A percentile compares a stretch with the other conserved stretches of the same genome.
Conservation (phyloP, 1,284 basidiomycete species). For the Sanghuangporus weigelae region DNA sequence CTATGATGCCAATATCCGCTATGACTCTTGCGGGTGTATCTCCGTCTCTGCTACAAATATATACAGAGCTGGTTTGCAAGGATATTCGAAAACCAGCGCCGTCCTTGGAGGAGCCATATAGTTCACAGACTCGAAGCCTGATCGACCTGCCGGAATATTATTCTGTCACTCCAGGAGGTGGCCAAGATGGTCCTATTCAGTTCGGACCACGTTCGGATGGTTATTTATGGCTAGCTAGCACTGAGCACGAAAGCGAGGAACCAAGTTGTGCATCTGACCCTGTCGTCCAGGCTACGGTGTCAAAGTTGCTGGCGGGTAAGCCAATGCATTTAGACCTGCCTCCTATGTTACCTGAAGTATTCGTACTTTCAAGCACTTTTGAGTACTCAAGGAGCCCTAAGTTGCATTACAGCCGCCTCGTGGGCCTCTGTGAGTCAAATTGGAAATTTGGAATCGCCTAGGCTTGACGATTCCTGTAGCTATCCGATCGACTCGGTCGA, state of each 20-base stretch:
- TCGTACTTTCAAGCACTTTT: constrained; percentile 43
- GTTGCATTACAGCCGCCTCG: constrained; percentile 74
- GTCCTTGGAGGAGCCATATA: neutral
- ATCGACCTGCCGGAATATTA: neutral
- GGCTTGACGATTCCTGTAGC: constrained; percentile 31
- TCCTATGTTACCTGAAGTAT: neutral
- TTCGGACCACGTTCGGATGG: neutral
- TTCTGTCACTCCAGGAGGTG: neutral
- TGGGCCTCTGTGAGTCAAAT: constrained; percentile 69
- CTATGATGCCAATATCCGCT: constrained; percentile 45
- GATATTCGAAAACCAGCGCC: constrained; percentile 43
- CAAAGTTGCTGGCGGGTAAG: constrained; percentile 48
- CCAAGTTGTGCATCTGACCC: constrained; percentile 63
- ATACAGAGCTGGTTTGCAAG: constrained; percentile 53
- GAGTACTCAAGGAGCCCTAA: constrained; percentile 64
- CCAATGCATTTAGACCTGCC: constrained; percentile 34
- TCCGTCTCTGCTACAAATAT: constrained; percentile 63
- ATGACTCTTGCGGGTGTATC: constrained; percentile 48
- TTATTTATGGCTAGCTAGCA: neutral
- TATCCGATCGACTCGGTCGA: constrained; percentile 80
- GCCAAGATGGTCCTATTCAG: neutral
- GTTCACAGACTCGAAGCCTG: neutral
- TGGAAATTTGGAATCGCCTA: neutral
- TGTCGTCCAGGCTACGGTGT: constrained; percentile 65
- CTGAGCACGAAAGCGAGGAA: neutral